A percentile compares a stretch with the other conserved stretches of the same genome.
These are phyloP conservation scores for Alopecurus myosuroides DNA, from an alignment of 176 grass and related monocot genomes.

Conservation along the genomic window DNA sequence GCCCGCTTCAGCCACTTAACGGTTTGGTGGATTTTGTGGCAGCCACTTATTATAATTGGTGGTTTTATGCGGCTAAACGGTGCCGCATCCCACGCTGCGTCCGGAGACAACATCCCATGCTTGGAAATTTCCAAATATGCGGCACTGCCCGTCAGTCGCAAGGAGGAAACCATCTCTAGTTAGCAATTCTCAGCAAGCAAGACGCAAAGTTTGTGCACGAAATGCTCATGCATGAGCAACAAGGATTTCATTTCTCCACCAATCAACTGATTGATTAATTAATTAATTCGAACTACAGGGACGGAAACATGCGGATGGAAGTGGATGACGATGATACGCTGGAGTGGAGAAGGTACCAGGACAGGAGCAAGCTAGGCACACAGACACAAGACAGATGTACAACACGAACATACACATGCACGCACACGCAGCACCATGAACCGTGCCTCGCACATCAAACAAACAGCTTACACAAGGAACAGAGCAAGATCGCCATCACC, in stretches of 20 bases:
- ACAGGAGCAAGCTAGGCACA: not conserved
- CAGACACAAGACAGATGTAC: not conserved
- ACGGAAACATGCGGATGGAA: conserved; percentile 13
- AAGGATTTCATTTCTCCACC: not conserved
- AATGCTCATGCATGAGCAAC: not conserved
- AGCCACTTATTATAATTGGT: too few relatives aligned
- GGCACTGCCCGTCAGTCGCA: not conserved
- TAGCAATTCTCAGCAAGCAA: not conserved
- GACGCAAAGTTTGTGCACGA: too few relatives aligned
- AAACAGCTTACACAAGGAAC: not conserved
- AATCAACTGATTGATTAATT: conserved; percentile 1
- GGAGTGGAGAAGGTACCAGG: not conserved
- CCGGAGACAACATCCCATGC: too few relatives aligned
- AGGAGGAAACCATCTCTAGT: not conserved
- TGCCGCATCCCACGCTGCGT: too few relatives aligned
- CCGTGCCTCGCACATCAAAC: not conserved
- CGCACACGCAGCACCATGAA: not conserved
- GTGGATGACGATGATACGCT: not conserved
- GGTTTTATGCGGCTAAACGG: too few relatives aligned
- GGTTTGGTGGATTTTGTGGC: too few relatives aligned
- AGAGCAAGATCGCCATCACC: not conserved
- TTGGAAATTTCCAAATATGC: not conserved
- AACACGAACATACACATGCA: not conserved
- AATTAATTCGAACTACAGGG: conserved; percentile 3
- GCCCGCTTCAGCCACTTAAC: too few relatives aligned